A percentile compares a stretch with the other conserved stretches of the same genome.
Conservation (phyloP, 2,329 filamentous ascomycete genomes). For the Didymosphaeria variabile region DNA sequence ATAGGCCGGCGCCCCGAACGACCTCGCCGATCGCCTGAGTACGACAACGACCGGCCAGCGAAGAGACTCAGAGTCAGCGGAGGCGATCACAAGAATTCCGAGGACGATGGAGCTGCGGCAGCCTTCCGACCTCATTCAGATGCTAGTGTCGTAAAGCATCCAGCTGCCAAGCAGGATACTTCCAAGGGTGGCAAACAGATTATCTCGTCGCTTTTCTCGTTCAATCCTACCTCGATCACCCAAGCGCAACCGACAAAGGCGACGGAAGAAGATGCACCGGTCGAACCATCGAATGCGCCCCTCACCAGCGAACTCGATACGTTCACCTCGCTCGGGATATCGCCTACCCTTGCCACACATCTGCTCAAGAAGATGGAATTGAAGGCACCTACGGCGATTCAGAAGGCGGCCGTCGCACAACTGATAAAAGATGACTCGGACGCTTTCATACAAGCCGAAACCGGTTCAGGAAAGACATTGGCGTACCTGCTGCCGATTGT, state of each 20-base stretch:
- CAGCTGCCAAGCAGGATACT: slow-evolving; percentile 45
- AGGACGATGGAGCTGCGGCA: slow-evolving; percentile 27
- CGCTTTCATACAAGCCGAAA: slow-evolving; percentile 96
- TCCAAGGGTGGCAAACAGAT: slow-evolving; percentile 66
- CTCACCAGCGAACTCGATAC: slow-evolving; percentile 83
- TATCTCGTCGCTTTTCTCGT: slow-evolving; percentile 91
- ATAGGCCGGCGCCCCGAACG: slow-evolving; percentile 36
- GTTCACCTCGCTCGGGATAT: slow-evolving; percentile 86
- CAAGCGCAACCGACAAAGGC: slow-evolving; percentile 61
- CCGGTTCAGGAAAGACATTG: slow-evolving; percentile 95
- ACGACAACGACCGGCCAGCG: slow-evolving; percentile 32
- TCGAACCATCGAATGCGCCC: slow-evolving; percentile 89
- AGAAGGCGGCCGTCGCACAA: slow-evolving; percentile 86
- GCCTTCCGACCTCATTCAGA: slow-evolving; percentile 44
- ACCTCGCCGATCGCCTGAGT: slow-evolving; percentile 26
- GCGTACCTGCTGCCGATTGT: slow-evolving; percentile 95
- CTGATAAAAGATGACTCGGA: slow-evolving; percentile 83
- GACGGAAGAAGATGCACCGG: slow-evolving; percentile 55
- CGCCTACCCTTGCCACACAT: slow-evolving; percentile 80
- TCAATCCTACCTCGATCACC: slow-evolving; percentile 79
- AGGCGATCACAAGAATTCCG: slow-evolving; percentile 46
- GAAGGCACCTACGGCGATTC: slow-evolving; percentile 92
- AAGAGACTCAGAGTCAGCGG: slow-evolving; percentile 50
- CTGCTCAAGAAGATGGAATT: slow-evolving; percentile 85
- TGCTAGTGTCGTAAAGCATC: slow-evolving; percentile 35